Evolutionary conservation across 2,329 filamentous ascomycete species (phyloP).

Genomic region (Pseudophaeomoniella oleicola): DNA sequence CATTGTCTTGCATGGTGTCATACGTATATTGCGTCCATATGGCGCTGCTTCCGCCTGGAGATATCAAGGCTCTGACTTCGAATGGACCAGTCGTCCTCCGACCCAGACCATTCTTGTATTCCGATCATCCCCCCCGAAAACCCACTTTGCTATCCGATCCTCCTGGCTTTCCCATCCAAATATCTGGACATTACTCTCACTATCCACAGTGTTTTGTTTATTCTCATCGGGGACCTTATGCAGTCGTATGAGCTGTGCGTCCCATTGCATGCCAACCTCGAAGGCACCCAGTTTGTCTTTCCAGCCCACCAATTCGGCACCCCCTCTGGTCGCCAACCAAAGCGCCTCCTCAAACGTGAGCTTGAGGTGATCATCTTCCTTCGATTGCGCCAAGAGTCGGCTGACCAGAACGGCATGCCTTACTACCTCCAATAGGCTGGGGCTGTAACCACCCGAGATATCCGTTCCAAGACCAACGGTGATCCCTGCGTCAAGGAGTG

Average conservation of each 20-base stretch:
- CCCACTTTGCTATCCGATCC: slow-evolving; percentile 81
- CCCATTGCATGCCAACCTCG: slow-evolving; percentile 75
- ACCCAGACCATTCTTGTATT: slow-evolving; percentile 89
- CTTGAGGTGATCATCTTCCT: neutral
- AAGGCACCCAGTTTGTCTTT: slow-evolving; percentile 62
- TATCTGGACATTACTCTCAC: slow-evolving; percentile 56
- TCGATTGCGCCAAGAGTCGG: slow-evolving; percentile 36
- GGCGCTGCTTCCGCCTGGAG: too few relatives aligned
- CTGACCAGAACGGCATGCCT: slow-evolving; percentile 69
- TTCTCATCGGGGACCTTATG: slow-evolving; percentile 2
- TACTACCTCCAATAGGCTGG: slow-evolving; percentile 69
- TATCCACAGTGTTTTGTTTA: slow-evolving; percentile 15
- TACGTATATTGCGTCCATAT: too few relatives aligned
- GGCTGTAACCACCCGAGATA: slow-evolving; percentile 72
- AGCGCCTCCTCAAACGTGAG: slow-evolving; percentile 67
- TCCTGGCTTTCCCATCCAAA: slow-evolving; percentile 89
- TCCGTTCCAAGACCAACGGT: slow-evolving; percentile 81
- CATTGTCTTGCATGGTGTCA: too few relatives aligned
- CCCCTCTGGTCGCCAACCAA: slow-evolving; percentile 77
- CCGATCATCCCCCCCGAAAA: slow-evolving; percentile 83
- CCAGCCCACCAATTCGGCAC: slow-evolving; percentile 67
- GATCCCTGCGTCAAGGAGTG: slow-evolving; percentile 59
- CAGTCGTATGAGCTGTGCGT: slow-evolving; percentile 70
- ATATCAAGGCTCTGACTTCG: too few relatives aligned
- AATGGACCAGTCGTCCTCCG: slow-evolving; percentile 54